Evolutionary conservation across 2,329 filamentous ascomycete species (phyloP), one percentile per base, ranked within the genome.

Genomic region (Cadophora sp.): DNA sequence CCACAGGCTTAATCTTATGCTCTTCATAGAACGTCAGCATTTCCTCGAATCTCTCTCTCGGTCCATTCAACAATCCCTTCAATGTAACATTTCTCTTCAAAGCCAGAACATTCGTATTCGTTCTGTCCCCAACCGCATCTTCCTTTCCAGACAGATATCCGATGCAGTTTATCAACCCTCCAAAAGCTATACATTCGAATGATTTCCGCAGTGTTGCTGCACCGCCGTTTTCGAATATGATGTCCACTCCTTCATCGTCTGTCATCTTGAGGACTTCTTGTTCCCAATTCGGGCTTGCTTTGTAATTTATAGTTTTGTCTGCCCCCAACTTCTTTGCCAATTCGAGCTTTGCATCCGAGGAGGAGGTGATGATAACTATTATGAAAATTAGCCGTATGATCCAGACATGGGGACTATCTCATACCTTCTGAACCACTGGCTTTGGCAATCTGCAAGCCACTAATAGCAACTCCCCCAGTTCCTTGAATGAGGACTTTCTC

Each of bases 31-130:
- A 83, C 37, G 58, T 66, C 46, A 83, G 71, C 84, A 87, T 86
- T 77, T 88, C 86, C 77, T 86, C 83, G 67, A 87, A 83, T 51
- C 81, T 77, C 59, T 83, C 81, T 65, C 82, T 83, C 0, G 89
- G 87, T 0, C 89, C 89, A 76, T 91, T 90, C 31, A 91, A 73
- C 7, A 91, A 84, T 0, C 89, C 82, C 73, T 83, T 83, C 62
- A 85, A 76, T 37, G 83, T 84, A 16, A 83, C 81, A 69, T 84
- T 84, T 68, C 69, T 67, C 59, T 56, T 71, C 65, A 69, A 48
- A 0, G 83, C 83, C 65, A 85, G 79, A 31, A 91, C 78, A 72
- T 91, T 91, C 16, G 89, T 84, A 70, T 90, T 89, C 8, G 85
- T 80, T 55, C 86, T 77, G 76, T 88, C 85, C 0, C 81, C 84